Evolutionary conservation across 345 rosid species (phyloP).

Genomic region (Eutrema japonicum): DNA sequence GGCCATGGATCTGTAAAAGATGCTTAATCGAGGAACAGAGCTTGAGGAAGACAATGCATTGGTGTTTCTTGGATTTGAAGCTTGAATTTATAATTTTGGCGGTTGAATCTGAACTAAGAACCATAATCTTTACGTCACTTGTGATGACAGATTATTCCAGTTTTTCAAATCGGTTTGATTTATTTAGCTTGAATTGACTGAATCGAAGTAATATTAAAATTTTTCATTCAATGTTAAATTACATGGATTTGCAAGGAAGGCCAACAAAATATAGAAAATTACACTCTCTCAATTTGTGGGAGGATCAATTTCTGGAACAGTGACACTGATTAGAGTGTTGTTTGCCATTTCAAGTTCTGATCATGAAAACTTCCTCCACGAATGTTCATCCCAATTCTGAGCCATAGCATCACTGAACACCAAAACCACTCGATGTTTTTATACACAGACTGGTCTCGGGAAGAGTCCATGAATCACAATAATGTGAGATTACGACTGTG

Average conservation of each 20-base stretch:
- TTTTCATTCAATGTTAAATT: background rate
- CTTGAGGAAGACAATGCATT: conserved; percentile 55
- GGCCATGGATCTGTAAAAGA: conserved; percentile 66
- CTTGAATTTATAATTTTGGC: conserved; percentile 37
- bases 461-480: conserved; percentile 68
- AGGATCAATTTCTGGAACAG: conserved; percentile 12
- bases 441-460: conserved; percentile 55
- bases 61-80: conserved; percentile 52
- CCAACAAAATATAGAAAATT: background rate
- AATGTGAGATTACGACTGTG: conserved; percentile 52
- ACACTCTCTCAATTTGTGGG: background rate
- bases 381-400: conserved; percentile 54
- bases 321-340: conserved; percentile 6
- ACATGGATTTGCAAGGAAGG: conserved; percentile 17
- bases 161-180: background rate
- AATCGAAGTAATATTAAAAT: background rate
- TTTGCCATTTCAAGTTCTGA: conserved; percentile 48
- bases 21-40: conserved; percentile 60
- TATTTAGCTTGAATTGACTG: background rate
- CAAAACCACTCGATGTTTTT: conserved; percentile 13
- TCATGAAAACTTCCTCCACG: conserved; percentile 55
- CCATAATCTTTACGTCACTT: conserved; percentile 12
- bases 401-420: background rate
- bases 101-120: conserved; percentile 35
- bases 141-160: conserved; percentile 16